Evolutionary conservation across 805 yeast genomes (phyloP), one percentile per base, ranked within the genome.

Genomic region (Brettanomyces bruxellensis): DNA sequence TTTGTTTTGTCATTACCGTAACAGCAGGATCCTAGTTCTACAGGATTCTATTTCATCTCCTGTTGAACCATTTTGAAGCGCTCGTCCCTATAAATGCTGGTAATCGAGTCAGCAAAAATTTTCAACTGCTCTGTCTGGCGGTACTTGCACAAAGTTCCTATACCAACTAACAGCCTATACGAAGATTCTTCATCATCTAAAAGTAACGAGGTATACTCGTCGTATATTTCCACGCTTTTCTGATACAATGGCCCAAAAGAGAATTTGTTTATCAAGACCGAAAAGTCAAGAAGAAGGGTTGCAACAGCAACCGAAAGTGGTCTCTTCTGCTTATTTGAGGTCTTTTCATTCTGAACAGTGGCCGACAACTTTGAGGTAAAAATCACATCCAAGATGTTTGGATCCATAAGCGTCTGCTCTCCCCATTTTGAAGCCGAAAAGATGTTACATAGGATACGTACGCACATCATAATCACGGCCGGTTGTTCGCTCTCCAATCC

Each of bases 111-210:
- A 22, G 52, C 41, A 18, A 53, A n/a, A n/a, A 25, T 40, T 5
- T 34, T 40, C 4, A 32, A 52, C 13, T 22, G 30, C 37, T 52
- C 54, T 4, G 49, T 35, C 13, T 49, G 44, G 32, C 45, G 49
- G 40, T 44, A 45, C 4, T 62, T 59, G 18, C 73, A 55, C 35
- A 80, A 51, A 41, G 86, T 85, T 3, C 93, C 95, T 47, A 70
- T 72, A 0, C 84, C 80, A 25, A 86, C 69, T 9, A 73, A 51
- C 23, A 80, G 52, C 56, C 95, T 71, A 60, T 86, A 86, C 0
- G 79, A 76, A 2, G 89, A 77, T 61, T 86, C 95, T 37, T 78
- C 73, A 36, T 75, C 75, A 1, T 64, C 54, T 3, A 52, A 14
- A 8, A 58, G 25, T 1, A 43, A 45, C 4, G 51, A 41, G 13